Evolutionary conservation across 192 early-diverging fungal genomes (phyloP), one percentile per base, ranked within the genome.

Genomic region (Backusella mclennaniae): DNA sequence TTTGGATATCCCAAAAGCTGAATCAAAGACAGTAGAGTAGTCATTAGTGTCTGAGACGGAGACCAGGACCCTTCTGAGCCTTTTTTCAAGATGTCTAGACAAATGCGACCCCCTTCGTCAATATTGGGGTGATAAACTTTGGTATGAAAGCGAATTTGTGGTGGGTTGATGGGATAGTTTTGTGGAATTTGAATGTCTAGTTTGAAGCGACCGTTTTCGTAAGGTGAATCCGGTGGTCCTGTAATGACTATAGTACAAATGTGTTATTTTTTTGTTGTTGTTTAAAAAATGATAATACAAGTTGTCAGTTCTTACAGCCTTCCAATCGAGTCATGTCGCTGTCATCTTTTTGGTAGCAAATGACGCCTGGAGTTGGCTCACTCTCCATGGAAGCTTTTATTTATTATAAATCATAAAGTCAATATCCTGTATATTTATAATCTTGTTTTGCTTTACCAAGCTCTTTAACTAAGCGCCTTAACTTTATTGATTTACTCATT

Each of bases 41-140:
- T 92, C 1, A 78, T 75, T 31, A 95, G 67, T 29, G 85, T 94
- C 68, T 90, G 83, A 6, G 92, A 86, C 0, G 94, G 93, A n/a
- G 77, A 81, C 94, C 94, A 95, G 19, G 79, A 76, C n/a, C 92
- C 90, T 49, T 84, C 39, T 21, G 80, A 85, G 46, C 82, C 79
- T 73, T 93, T 94, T 49, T 78, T 78, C 14, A 95, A 59, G 12
- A 94, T 87, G 73, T 93, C 89, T 23, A 91, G 76, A 67, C 93
- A 95, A 12, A 95, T 95, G 4, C 92, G 86, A 21, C 93, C 93
- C 52, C 85, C 81, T 35, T 94, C 88, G 71, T 95, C 93, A 52
- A 95, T 92, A 68, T 95, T 95, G 6, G 93, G 93, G 63, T 95
- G 93, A 74, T 94, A 94, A 15, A 95, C 88, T n/a, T 81, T 87